A percentile compares a stretch with the other conserved stretches of the same genome.
These are phyloP conservation scores for Teunomyces cretensis DNA, from an alignment of 805 yeast genomes.

Conservation along the genomic window DNA sequence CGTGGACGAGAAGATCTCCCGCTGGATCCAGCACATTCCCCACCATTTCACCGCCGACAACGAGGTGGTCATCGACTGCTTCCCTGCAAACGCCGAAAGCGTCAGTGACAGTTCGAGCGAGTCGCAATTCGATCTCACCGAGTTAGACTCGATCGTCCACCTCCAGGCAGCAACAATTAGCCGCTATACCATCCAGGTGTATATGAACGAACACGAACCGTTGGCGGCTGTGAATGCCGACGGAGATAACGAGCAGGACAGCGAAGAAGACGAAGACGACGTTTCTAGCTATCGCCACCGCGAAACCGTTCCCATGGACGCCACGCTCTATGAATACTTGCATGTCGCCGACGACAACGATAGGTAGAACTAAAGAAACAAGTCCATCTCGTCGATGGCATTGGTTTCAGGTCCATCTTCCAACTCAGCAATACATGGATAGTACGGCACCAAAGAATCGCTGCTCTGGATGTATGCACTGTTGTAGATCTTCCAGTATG, in stretches of 20 bases:
- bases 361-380: constrained; percentile 23
- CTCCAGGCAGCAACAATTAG: constrained; percentile 56
- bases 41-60: constrained; percentile 26
- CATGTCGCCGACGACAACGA: not conserved
- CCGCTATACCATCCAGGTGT: constrained; percentile 38
- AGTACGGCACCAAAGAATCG: constrained; percentile 79
- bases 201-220: constrained; percentile 21
- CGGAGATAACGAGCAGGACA: constrained; percentile 6
- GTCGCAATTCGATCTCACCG: constrained; percentile 18
- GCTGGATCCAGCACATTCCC: constrained; percentile 65
- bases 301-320: not conserved
- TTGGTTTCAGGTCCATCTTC: constrained; percentile 16
- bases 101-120: constrained; percentile 17
- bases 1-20: constrained; percentile 60
- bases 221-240: constrained; percentile 2
- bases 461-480: constrained; percentile 68
- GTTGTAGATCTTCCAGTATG: constrained; percentile 87
- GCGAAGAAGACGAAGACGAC: constrained; percentile 1
- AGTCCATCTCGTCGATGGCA: constrained; percentile 53
- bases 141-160: constrained; percentile 48
- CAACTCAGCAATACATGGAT: constrained; percentile 45
- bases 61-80: constrained; percentile 43
- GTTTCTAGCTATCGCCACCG: no score
- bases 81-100: constrained; percentile 45
- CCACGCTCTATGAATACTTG: not conserved